phyloP scores from a whole-genome alignment of 2,329 filamentous ascomycete species.

The Diaporthe nobilis region DNA sequence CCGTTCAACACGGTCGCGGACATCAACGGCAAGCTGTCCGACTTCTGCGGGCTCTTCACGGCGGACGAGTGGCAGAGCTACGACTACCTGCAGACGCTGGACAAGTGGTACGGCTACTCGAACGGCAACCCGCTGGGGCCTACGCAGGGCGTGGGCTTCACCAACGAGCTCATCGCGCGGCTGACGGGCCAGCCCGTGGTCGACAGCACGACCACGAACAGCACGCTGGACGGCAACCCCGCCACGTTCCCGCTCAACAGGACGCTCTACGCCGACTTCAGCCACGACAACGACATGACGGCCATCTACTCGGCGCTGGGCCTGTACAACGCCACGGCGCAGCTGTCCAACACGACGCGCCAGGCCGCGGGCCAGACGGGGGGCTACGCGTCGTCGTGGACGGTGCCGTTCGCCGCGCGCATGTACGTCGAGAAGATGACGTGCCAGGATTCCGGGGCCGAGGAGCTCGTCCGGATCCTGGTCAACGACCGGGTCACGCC shows the following conservation, averaged over 20 bases:
- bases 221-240: slow-evolving; percentile 77
- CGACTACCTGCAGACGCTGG: slow-evolving; percentile 84
- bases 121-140: slow-evolving; percentile 83
- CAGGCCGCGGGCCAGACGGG: slow-evolving; percentile 66
- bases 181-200: slow-evolving; percentile 77
- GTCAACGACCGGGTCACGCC: slow-evolving; percentile 88
- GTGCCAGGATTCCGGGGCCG: slow-evolving; percentile 64
- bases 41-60: slow-evolving; percentile 84
- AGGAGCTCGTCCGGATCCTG: slow-evolving; percentile 83
- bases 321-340: slow-evolving; percentile 77
- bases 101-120: slow-evolving; percentile 88
- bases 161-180: slow-evolving; percentile 88
- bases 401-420: slow-evolving; percentile 84
- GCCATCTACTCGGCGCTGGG: slow-evolving; percentile 83
- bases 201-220: slow-evolving; percentile 83
- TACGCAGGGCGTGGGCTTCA: slow-evolving; percentile 88
- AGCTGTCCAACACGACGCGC: slow-evolving; percentile 66
- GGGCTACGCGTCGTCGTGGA: slow-evolving; percentile 83
- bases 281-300: slow-evolving; percentile 91
- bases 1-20: slow-evolving; percentile 84
- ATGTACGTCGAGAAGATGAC: slow-evolving; percentile 91
- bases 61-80: slow-evolving; percentile 81
- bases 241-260: slow-evolving; percentile 80
- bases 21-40: slow-evolving; percentile 67
- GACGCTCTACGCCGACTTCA: slow-evolving; percentile 88